Base-by-base conservation (phyloP, 805 yeast genomes). In the Metschnikowia corniflorae region DNA sequence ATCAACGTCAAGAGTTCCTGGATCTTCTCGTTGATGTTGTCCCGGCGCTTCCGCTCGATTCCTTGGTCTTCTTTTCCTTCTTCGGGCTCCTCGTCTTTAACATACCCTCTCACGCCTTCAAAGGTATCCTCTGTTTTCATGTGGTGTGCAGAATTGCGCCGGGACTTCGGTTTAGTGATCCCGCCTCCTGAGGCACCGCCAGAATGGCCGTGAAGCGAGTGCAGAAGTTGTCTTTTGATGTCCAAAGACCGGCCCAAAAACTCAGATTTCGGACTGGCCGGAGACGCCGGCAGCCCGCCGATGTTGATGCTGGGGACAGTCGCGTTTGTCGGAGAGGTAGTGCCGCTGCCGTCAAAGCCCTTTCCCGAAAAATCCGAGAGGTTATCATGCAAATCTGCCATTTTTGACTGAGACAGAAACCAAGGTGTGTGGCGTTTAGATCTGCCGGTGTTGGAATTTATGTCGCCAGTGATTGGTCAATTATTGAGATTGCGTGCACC, bases 1-100 rank as follows among this genome's bases (percentile, higher is more conserved):
- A 68, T 58, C 7, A 66, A 47, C 4, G 64, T 55, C 24, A 65
- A 50, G 16, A 68, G 54, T 42, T 68, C 72, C 53, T 68, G 73
- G 41, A 68, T 68, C 35, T 62, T 63, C 18, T 68, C 73, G 43
- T 68, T 68, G 38, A 66, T 66, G 40, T 65, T 64, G 46, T 68
- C 73, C 40, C 72, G 49, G 32, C 72, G 46, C 38, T 65, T 65
- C 16, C 72, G 52, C 43, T 68, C 73, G 36, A 63, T 60, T 7
- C 67, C 67, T 30, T 57, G 61, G 15, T 58, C 66, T 20, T 60
- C 65, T 10, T 53, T 58, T 10, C 29, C 30, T 22, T 28, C 40
- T 6, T 25, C 12, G 26, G 53, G 57, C 18, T 47, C 35, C 17
- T 60, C 63, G 8, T 26, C 19, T 15, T 4, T 20, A 16, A 51